Conservation (phyloP, 306 rosid genomes). For the Astragalus membranaceus region DNA sequence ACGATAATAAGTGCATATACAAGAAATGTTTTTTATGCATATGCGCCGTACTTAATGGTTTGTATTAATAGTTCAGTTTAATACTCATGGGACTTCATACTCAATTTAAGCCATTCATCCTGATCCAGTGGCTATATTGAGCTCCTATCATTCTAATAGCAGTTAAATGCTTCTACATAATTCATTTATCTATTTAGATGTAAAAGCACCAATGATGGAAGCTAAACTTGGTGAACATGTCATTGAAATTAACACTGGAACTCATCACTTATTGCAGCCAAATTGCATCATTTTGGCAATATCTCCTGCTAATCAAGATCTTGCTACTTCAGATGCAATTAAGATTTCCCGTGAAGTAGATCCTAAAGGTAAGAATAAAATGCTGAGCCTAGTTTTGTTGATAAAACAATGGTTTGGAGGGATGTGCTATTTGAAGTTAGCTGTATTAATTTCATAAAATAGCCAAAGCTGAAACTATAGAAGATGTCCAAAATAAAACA, state of each 20-base stretch:
- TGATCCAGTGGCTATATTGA: neutral
- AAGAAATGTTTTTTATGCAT: neutral
- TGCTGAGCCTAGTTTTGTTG: neutral
- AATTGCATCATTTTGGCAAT: slow-evolving; percentile 93
- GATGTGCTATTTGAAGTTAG: neutral
- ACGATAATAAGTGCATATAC: neutral
- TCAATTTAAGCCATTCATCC: slow-evolving; percentile 10
- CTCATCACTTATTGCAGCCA: slow-evolving; percentile 47
- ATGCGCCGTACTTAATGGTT: neutral
- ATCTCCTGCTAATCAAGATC: slow-evolving; percentile 99
- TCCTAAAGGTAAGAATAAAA: slow-evolving; percentile 56
- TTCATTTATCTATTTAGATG: neutral
- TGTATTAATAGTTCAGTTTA: slow-evolving; percentile 4
- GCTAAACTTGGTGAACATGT: slow-evolving; percentile 7
- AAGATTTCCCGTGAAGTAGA: slow-evolving; percentile 98
- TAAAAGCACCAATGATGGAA: neutral
- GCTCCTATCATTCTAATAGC: neutral
- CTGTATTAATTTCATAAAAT: neutral
- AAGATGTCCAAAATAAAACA: neutral
- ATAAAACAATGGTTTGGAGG: neutral
- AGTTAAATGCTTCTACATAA: neutral
- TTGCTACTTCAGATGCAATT: slow-evolving; percentile 99
- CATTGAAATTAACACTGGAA: slow-evolving; percentile 1
- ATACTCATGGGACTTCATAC: neutral
- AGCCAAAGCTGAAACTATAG: neutral